These are phyloP conservation scores for Discostella stelligera DNA, from an alignment of 352 stramenopile genomes.

Conservation along the genomic window DNA sequence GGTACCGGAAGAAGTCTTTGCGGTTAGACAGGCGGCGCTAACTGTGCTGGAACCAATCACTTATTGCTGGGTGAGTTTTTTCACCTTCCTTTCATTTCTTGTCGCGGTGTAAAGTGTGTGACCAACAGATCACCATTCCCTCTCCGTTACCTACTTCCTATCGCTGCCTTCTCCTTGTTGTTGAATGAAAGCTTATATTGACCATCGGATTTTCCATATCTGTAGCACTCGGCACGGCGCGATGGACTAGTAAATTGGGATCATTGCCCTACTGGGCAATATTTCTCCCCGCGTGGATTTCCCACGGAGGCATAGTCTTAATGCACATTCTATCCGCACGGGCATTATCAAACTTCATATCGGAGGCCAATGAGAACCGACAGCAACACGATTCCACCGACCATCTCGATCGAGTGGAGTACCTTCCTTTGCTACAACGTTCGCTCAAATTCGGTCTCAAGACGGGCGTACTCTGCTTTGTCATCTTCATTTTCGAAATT, in stretches of 20 bases:
- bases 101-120: constrained; percentile 16
- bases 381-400: constrained; percentile 73
- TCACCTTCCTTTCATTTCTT: not conserved
- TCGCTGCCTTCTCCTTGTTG: not conserved
- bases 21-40: constrained; percentile 69
- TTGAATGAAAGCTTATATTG: constrained; percentile 62
- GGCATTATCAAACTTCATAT: constrained; percentile 77
- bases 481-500: constrained; percentile 78
- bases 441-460: constrained; percentile 80
- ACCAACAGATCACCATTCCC: constrained; percentile 17
- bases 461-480: constrained; percentile 74
- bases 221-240: constrained; percentile 57
- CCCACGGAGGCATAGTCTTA: constrained; percentile 66
- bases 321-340: constrained; percentile 66
- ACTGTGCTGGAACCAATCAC: constrained; percentile 74
- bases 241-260: constrained; percentile 65
- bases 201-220: constrained; percentile 69
- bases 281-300: constrained; percentile 67
- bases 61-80: constrained; percentile 73
- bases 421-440: constrained; percentile 74
- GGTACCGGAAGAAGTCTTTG: constrained; percentile 75
- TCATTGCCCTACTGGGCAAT: constrained; percentile 73
- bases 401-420: constrained; percentile 77
- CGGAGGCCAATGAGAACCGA: constrained; percentile 72
- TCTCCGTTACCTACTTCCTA: not conserved